Evolutionary conservation across 768 basidiomycete genomes (phyloP).

Genomic region (Tephrocybe sp.): DNA sequence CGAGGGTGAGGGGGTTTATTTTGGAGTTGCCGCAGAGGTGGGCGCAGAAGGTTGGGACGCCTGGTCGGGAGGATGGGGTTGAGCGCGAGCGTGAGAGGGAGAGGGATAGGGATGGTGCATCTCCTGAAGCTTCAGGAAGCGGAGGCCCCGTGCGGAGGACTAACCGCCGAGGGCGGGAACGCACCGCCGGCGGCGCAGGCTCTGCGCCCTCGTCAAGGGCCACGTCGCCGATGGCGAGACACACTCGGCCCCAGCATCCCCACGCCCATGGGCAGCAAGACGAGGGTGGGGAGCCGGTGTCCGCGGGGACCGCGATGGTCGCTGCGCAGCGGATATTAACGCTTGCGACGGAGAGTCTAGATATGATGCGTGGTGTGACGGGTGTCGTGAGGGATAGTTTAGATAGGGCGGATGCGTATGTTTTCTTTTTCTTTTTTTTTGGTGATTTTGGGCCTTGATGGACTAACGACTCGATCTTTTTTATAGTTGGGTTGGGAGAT

Average conservation of each 20-base stretch:
- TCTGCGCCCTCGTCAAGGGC: slow-evolving; percentile 28
- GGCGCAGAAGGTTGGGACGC: slow-evolving; percentile 45
- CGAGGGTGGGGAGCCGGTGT: slow-evolving; percentile 20
- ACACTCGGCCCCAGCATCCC: slow-evolving; percentile 3
- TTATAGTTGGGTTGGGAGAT: slow-evolving; percentile 76
- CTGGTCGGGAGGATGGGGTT: neutral
- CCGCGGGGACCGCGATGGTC: slow-evolving; percentile 57
- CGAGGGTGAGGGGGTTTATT: slow-evolving; percentile 73
- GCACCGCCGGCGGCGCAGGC: slow-evolving; percentile 20
- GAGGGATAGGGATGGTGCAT: slow-evolving; percentile 31
- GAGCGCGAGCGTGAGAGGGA: slow-evolving; percentile 16
- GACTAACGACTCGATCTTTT: slow-evolving; percentile 3
- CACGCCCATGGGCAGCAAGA: slow-evolving; percentile 11
- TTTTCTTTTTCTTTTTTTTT: slow-evolving; percentile 10
- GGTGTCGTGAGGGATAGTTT: slow-evolving; percentile 83
- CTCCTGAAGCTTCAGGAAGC: slow-evolving; percentile 21
- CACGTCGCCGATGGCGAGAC: slow-evolving; percentile 20
- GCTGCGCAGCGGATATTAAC: slow-evolving; percentile 81
- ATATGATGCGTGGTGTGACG: slow-evolving; percentile 91
- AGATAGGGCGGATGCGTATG: slow-evolving; percentile 83
- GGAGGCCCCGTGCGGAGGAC: slow-evolving; percentile 27
- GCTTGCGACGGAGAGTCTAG: slow-evolving; percentile 86
- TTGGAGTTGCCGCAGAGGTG: slow-evolving; percentile 80
- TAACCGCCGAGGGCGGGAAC: slow-evolving; percentile 34
- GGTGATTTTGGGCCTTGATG: too few relatives aligned